Conservation (phyloP, 306 rosid species). For the Fagus sylvatica region DNA sequence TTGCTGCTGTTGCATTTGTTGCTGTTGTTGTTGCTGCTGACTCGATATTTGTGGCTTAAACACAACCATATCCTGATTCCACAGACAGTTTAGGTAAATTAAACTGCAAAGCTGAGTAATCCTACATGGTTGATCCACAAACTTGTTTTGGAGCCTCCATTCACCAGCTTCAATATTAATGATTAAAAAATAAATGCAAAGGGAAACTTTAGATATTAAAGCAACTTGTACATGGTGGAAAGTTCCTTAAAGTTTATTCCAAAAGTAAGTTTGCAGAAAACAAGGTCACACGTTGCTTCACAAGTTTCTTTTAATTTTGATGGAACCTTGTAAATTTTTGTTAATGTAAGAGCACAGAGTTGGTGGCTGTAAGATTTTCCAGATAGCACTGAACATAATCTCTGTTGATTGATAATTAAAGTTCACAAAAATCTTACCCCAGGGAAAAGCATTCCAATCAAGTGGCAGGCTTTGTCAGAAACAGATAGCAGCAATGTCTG, state of each 20-base stretch:
- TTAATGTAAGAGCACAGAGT: constrained; percentile 11
- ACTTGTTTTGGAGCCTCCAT: constrained; percentile 14
- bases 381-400: neutral
- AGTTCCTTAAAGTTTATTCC: neutral
- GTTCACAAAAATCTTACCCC: constrained; percentile 60
- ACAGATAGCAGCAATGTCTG: constrained; percentile 93
- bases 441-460: constrained; percentile 98
- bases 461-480: constrained; percentile 89
- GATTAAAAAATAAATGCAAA: neutral
- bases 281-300: neutral
- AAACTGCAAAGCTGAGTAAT: constrained; percentile 16
- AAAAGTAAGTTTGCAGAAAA: neutral
- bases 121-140: constrained; percentile 15
- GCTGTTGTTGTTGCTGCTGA: constrained; percentile 77
- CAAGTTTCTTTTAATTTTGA: constrained; percentile 10
- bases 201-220: constrained; percentile 21
- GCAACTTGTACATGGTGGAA: neutral
- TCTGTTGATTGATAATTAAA: neutral
- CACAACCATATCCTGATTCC: constrained; percentile 89
- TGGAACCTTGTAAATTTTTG: constrained; percentile 12
- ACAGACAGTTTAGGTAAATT: constrained; percentile 28
- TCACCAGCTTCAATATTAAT: neutral
- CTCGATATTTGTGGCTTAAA: constrained; percentile 82
- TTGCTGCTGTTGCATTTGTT: constrained; percentile 19
- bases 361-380: constrained; percentile 7